phyloP scores from a whole-genome alignment of 371 early-diverging fungal species.

The Dichotomocladium elegans region DNA sequence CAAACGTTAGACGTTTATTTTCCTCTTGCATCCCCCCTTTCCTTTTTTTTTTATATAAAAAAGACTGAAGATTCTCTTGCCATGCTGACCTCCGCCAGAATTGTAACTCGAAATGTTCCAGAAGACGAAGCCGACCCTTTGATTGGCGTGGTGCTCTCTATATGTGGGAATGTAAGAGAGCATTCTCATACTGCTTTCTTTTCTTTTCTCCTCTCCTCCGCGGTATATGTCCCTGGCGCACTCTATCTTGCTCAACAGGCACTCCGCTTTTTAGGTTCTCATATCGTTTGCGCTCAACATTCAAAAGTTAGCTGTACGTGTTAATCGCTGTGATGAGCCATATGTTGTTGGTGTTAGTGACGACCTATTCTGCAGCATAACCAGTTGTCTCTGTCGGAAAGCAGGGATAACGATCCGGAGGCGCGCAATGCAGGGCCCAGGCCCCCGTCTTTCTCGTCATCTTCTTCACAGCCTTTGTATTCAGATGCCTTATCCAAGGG shows the following conservation, averaged over 20 bases:
- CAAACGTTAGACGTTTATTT: no score
- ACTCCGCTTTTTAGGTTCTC: conserved; percentile 10
- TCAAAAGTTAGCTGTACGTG: conserved; percentile 22
- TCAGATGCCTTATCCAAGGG: not conserved
- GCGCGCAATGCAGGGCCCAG: not conserved
- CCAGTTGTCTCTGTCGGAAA: conserved; percentile 1
- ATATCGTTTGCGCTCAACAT: conserved; percentile 18
- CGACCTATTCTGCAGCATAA: conserved; percentile 10
- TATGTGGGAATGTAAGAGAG: conserved; percentile 19
- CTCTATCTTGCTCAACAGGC: not conserved
- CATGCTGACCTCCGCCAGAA: not conserved
- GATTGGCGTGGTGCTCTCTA: conserved; percentile 19
- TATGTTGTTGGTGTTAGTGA: not conserved
- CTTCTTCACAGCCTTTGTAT: not conserved
- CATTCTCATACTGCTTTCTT: no score
- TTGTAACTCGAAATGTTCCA: conserved; percentile 2
- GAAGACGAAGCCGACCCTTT: conserved; percentile 10
- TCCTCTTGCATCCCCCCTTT: no score
- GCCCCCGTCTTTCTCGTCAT: conserved; percentile 12
- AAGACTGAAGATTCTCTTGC: no score
- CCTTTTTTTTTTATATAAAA: no score
- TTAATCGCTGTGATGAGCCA: no score
- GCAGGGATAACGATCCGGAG: not conserved
- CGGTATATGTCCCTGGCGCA: not conserved
- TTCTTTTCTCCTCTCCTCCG: no score